Percentiles rank a stretch among this genome's conserved stretches.
Conservation (phyloP, 768 basidiomycete species). For the Trametopsis cervina region DNA sequence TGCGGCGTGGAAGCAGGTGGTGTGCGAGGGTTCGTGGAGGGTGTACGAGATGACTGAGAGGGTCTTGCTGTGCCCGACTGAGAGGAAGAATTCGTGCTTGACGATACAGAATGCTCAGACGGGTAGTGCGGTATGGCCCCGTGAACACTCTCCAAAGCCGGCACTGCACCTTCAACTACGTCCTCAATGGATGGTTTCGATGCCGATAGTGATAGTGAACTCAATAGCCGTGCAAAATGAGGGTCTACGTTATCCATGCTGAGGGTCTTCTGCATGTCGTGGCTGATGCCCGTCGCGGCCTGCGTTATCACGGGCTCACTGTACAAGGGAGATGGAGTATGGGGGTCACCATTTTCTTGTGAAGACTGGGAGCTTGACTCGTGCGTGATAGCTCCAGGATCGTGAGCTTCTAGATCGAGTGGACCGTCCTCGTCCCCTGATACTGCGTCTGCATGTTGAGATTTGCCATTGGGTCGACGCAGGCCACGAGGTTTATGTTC, state of each 20-base stretch:
- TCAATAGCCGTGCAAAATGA: conserved; percentile 63
- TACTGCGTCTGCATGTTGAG: conserved; percentile 8
- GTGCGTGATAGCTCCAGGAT: conserved; percentile 28
- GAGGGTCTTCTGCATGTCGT: conserved; percentile 23
- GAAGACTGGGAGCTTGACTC: conserved; percentile 67
- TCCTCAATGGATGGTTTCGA: conserved; percentile 13
- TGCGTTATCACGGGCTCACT: conserved; percentile 33
- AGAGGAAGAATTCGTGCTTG: background rate
- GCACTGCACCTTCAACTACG: background rate
- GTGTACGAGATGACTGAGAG: background rate
- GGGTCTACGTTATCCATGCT: conserved; percentile 45
- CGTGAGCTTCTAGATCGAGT: conserved; percentile 13
- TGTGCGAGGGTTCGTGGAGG: background rate
- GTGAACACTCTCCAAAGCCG: background rate
- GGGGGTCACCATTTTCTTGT: conserved; percentile 51
- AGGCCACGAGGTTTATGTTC: conserved; percentile 48
- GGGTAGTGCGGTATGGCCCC: background rate
- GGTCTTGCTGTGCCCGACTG: conserved; percentile 2
- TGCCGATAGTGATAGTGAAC: conserved; percentile 53
- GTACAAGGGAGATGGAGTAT: conserved; percentile 58
- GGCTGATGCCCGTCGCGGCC: conserved; percentile 18
- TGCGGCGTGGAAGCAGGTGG: background rate
- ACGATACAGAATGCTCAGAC: background rate
- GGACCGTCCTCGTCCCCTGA: conserved; percentile 24
- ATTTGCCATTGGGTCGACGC: conserved; percentile 21